Conservation (phyloP, 495 filamentous ascomycete species). For the Parathielavia hyrcaniae region DNA sequence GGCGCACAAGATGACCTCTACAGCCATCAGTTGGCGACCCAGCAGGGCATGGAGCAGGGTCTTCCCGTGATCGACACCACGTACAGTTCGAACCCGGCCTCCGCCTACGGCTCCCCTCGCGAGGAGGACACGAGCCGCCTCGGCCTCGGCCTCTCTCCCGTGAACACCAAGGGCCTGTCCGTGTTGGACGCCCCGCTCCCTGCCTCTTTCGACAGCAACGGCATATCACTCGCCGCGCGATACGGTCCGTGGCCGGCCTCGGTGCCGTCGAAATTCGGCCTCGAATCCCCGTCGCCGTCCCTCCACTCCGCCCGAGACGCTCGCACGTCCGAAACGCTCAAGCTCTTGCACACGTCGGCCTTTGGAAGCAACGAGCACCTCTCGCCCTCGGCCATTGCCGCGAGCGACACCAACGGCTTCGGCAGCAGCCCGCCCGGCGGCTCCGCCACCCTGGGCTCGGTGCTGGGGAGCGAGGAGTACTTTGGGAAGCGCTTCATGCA, state of each 20-base stretch:
- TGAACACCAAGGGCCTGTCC: slow-evolving; percentile 57
- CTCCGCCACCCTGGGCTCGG: slow-evolving; percentile 29
- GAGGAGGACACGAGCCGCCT: slow-evolving; percentile 57
- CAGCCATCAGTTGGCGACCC: slow-evolving; percentile 37
- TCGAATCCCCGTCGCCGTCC: slow-evolving; percentile 83
- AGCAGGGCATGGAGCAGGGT: slow-evolving; percentile 44
- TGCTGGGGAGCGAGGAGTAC: slow-evolving; percentile 54
- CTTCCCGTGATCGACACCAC: slow-evolving; percentile 77
- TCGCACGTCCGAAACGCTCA: slow-evolving; percentile 65
- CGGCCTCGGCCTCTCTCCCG: slow-evolving; percentile 70
- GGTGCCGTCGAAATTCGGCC: slow-evolving; percentile 83
- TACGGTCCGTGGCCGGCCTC: slow-evolving; percentile 89
- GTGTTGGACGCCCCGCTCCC: slow-evolving; percentile 93
- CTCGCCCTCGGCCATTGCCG: slow-evolving; percentile 46
- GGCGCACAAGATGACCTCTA: slow-evolving; percentile 42
- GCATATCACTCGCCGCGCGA: slow-evolving; percentile 82
- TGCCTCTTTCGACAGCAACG: slow-evolving; percentile 94
- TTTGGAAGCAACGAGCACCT: slow-evolving; percentile 57
- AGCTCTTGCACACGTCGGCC: slow-evolving; percentile 75
- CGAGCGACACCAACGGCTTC: slow-evolving; percentile 42
- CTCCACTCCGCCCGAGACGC: slow-evolving; percentile 51
- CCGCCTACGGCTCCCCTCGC: slow-evolving; percentile 81
- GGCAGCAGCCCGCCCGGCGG: slow-evolving; percentile 61
- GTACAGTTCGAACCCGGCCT: slow-evolving; percentile 66
- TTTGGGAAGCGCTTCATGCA: slow-evolving; percentile 71